Percentiles rank a stretch among this genome's conserved stretches.
Evolutionary conservation across 768 basidiomycete genomes (phyloP).

Genomic region (Xerocomus spinulosus): DNA sequence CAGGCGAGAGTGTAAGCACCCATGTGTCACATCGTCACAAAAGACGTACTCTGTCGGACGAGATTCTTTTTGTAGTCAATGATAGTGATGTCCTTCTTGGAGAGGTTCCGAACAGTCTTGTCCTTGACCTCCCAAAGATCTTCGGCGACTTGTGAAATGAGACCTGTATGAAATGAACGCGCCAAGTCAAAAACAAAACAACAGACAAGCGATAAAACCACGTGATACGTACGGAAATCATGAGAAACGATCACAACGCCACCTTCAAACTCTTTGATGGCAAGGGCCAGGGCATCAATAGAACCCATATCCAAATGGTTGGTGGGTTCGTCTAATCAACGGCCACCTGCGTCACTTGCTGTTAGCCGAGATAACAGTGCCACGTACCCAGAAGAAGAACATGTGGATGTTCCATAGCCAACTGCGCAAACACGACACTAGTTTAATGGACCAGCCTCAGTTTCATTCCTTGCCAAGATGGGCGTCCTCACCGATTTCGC

Average conservation of each 20-base stretch:
- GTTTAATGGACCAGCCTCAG: constrained; percentile 15
- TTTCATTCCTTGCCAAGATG: constrained; percentile 5
- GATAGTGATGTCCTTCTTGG: constrained; percentile 87
- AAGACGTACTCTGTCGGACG: constrained; percentile 61
- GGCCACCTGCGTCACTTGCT: constrained; percentile 1
- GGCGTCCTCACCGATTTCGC: constrained; percentile 71
- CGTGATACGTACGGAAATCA: constrained; percentile 81
- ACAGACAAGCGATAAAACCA: background rate
- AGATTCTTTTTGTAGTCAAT: constrained; percentile 90
- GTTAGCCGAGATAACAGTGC: constrained; percentile 11
- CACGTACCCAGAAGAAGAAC: constrained; percentile 75
- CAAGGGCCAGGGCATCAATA: constrained; percentile 91
- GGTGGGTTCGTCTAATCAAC: constrained; percentile 76
- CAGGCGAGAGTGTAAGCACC: constrained; percentile 1
- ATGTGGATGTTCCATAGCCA: constrained; percentile 97
- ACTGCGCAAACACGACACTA: constrained; percentile 92
- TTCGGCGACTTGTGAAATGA: constrained; percentile 96
- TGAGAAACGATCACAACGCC: constrained; percentile 99
- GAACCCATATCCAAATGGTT: constrained; percentile 98
- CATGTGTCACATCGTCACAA: no score
- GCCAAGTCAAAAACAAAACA: constrained; percentile 10
- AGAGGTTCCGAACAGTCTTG: constrained; percentile 88
- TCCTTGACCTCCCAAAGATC: constrained; percentile 99
- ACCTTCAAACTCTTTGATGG: constrained; percentile 96
- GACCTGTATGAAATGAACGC: constrained; percentile 43